Base-by-base conservation (phyloP, 306 rosid species). In the Astragalus membranaceus region DNA sequence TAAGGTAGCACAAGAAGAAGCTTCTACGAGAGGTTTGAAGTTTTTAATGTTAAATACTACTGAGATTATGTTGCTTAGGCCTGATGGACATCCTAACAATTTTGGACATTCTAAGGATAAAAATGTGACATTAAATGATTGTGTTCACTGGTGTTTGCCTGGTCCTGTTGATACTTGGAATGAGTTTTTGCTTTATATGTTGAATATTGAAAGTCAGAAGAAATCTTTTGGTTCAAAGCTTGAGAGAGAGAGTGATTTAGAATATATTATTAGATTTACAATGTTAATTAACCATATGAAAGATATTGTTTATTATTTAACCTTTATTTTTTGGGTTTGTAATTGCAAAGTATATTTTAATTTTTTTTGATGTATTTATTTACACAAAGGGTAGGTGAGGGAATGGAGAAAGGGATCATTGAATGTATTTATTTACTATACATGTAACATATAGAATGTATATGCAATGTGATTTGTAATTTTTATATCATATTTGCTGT, bases 111-210 rank as follows among this genome's bases (percentile, higher is more conserved):
- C 89, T 0, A 80, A 58, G 53, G 81, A 65, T 4, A 74, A 75
- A 65, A 91, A 89, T 64, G 32, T 41, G 69, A 84, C 81, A 2
- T 0, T 75, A 0, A 93, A 93, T 5, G 99, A 95, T 76, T 95
- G 99, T 50, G 97, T 91, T 73, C 99, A 95, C 44, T 95, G 99
- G 99, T 95, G 99, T 48, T 44, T 87, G 83, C 99, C 99, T 0
- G 99, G 99, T 3, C 99, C 99, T 32, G 69, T 95, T 80, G 99
- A 95, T 61, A 85, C 95, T 1, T 95, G 99, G 99, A 95, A 89
- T 82, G 99, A 91, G 80, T 44, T 95, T 57, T 79, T 95, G 67
- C 63, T 87, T 53, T 53, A 85, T 81, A 73, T 78, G 76, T 75
- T 94, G 81, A 86, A 55, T 49, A 26, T 64, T 70, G 81, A 64